phyloP scores from a whole-genome alignment of 148 eudicot genomes.

The Rhododendron vialii region DNA sequence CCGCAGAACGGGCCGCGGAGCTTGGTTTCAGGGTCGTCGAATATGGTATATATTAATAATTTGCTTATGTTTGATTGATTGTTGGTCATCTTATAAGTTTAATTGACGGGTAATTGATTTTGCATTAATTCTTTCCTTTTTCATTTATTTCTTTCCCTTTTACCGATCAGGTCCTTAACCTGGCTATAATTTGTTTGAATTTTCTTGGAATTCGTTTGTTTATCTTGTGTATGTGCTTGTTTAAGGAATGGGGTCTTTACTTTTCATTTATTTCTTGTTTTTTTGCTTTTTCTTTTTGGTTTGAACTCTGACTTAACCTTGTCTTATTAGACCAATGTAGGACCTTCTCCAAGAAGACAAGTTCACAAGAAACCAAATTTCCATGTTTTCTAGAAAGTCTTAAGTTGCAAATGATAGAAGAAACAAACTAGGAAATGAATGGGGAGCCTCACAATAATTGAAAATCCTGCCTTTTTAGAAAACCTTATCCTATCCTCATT shows the following conservation, averaged over 20 bases:
- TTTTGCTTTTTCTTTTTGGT: background rate
- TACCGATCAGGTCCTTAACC: background rate
- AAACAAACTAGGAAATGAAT: background rate
- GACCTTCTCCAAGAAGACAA: conserved; percentile 1
- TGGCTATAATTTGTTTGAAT: background rate
- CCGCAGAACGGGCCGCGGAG: conserved; percentile 13
- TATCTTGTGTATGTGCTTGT: background rate
- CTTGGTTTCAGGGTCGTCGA: conserved; percentile 24
- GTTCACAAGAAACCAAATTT: background rate
- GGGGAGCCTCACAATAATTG: background rate
- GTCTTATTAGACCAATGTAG: background rate
- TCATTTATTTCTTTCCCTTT: background rate
- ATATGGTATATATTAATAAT: conserved; percentile 23
- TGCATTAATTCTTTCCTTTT: background rate
- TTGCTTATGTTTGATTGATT: background rate
- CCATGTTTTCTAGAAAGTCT: background rate
- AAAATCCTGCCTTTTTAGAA: background rate
- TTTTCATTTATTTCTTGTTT: background rate
- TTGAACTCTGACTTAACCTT: background rate
- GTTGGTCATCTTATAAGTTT: background rate
- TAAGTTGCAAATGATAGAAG: background rate
- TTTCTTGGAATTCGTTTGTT: background rate
- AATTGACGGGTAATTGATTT: background rate
- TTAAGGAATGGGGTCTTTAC: background rate
- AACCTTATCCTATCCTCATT: background rate